Conservation (phyloP, 2,329 filamentous ascomycete genomes). For the Coniochaeta pulveracea region DNA sequence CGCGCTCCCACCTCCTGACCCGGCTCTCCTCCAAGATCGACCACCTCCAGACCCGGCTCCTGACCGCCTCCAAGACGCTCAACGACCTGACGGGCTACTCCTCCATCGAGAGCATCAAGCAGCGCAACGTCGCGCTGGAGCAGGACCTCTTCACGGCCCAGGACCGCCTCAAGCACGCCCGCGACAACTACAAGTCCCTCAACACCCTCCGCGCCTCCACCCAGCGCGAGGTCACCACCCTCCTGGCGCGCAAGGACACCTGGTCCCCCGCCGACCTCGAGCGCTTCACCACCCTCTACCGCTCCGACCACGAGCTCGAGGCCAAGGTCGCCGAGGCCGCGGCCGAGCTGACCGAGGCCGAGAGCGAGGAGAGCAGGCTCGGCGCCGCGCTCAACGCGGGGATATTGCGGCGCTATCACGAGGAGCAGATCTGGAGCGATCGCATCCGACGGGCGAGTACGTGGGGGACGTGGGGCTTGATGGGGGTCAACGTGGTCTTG, state of each 20-base stretch:
- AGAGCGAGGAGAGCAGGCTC: slow-evolving; percentile 69
- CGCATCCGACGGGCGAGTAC: slow-evolving; percentile 93
- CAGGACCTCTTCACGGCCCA: slow-evolving; percentile 46
- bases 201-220: slow-evolving; percentile 75
- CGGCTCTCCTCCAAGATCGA: slow-evolving; percentile 71
- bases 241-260: slow-evolving; percentile 86
- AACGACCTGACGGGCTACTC: slow-evolving; percentile 94
- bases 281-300: slow-evolving; percentile 85
- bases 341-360: slow-evolving; percentile 60
- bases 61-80: slow-evolving; percentile 75
- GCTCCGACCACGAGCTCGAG: slow-evolving; percentile 87
- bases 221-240: slow-evolving; percentile 88
- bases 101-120: slow-evolving; percentile 76
- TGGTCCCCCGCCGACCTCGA: slow-evolving; percentile 85
- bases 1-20: slow-evolving; percentile 28
- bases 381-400: slow-evolving; percentile 65
- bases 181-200: slow-evolving; percentile 69
- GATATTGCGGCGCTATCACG: slow-evolving; percentile 87
- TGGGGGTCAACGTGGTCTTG: slow-evolving; percentile 89
- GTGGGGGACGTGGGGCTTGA: slow-evolving; percentile 96
- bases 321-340: slow-evolving; percentile 66
- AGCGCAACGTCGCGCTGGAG: slow-evolving; percentile 61
- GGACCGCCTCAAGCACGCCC: slow-evolving; percentile 55
- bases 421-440: slow-evolving; percentile 99
- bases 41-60: slow-evolving; percentile 71